phyloP scores from a whole-genome alignment of 768 basidiomycete species.

The Strobilomyces echinocephalus region DNA sequence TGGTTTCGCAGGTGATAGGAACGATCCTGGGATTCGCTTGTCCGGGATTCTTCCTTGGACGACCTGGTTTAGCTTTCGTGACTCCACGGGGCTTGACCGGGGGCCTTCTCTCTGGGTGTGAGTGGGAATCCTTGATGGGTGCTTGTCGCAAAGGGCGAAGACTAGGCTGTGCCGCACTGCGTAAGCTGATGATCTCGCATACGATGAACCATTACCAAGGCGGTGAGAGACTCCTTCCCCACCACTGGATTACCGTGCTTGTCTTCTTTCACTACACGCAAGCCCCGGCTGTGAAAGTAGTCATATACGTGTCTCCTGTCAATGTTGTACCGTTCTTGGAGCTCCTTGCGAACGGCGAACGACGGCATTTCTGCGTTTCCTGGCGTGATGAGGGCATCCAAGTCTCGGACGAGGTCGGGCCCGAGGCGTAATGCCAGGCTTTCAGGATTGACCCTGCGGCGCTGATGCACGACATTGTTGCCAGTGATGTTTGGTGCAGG shows the following conservation, averaged over 20 bases:
- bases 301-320: slow-evolving; percentile 75
- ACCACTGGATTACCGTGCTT: slow-evolving; percentile 48
- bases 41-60: slow-evolving; percentile 22
- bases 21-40: slow-evolving; percentile 4
- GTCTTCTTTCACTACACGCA: slow-evolving; percentile 63
- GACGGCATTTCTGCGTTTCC: slow-evolving; percentile 73
- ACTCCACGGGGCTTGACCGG: slow-evolving; percentile 24
- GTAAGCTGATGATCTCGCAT: slow-evolving; percentile 13
- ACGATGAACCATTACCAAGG: slow-evolving; percentile 19
- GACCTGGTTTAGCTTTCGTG: slow-evolving; percentile 30
- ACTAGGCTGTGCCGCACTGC: slow-evolving; percentile 21
- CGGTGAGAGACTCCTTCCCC: slow-evolving; percentile 16
- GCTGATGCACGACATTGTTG: slow-evolving; percentile 23
- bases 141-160: slow-evolving; percentile 30
- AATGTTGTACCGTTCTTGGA: slow-evolving; percentile 65
- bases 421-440: slow-evolving; percentile 63
- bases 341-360: slow-evolving; percentile 62
- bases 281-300: slow-evolving; percentile 63
- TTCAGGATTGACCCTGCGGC: slow-evolving; percentile 59
- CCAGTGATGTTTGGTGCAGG: neutral
- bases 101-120: slow-evolving; percentile 17
- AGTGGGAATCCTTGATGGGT: slow-evolving; percentile 14
- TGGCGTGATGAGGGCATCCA: slow-evolving; percentile 65
- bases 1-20: slow-evolving; percentile 8
- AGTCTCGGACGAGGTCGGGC: slow-evolving; percentile 62